Base-by-base conservation (phyloP, 1,284 basidiomycete species). In the Ceratorhiza oryzae-sativae region DNA sequence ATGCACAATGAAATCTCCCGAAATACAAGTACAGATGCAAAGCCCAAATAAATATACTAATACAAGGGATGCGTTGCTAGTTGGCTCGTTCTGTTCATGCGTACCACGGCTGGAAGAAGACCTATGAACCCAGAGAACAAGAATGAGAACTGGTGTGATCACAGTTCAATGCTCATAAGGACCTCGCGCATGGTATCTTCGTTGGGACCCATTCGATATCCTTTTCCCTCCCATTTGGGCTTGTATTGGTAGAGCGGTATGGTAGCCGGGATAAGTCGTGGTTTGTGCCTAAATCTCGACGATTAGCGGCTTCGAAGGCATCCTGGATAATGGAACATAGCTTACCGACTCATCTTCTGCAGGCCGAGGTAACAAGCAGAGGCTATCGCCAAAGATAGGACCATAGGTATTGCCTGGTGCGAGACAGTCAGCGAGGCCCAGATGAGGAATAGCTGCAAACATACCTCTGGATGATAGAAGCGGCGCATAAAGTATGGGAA, bases 121-220 rank as follows among this genome's bases (percentile, higher is more conserved):
- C 32, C 55, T 56, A 20, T 39, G 32, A 36, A 18, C n/a, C 55
- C 3, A 20, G 39, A 58, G n/a, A 34, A 34, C 32, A 23, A 49
- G 15, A n/a, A 49, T 49, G 18, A 58, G 36, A 39, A 58, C 13
- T 18, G 3, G 32, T 15, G 20, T 58, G 1, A 18, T 58, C 20
- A 67, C 30, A 53, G 53, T 32, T 67, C 63, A 55, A 67, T 67
- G 49, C 63, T 67, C 18, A 67, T 25, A 13, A 67, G 63, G 63
- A 67, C 63, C 63, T 67, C 63, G 48, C 63, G 48, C 48, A 67
- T 49, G 34, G 49, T 25, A 13, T 67, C 63, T 36, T 67, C 63
- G 10, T 3, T 53, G 34, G 32, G 48, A 30, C 63, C 63, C 25
- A 67, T 27, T 13, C 49, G 63, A 32, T 67, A 67, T 10, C 63